Evolutionary conservation across 129 eudicot species (phyloP), one percentile per base, ranked within the genome.

Genomic region (Chrysanthemum makinoi): DNA sequence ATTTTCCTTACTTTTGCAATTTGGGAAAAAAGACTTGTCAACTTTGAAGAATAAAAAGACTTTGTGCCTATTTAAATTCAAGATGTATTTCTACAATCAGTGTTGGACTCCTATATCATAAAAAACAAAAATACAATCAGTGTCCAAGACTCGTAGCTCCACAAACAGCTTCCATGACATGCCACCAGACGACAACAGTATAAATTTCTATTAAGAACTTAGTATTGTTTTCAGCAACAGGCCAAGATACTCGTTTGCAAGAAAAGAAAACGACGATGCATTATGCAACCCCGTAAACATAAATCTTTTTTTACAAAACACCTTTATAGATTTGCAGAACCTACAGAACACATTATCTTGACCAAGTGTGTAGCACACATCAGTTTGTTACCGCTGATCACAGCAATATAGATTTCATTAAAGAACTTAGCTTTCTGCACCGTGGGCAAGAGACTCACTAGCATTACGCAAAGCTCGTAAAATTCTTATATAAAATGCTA

Each of bases 51-150:
- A 56, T 4, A 56, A 5, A 18, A 56, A 19, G 2, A 2, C 1
- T 8, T 16, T 13, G 18, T 10, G 30, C 62, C 73, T 68, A 68
- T 68, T 68, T 52, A 62, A 62, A 68, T 28, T 30, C 62, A 51
- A 26, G 22, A 28, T 7, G 10, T 47, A n/a, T 30, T 52, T 68
- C 50, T 17, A 57, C 51, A 53, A 53, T 10, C 28, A n/a, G 28
- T 51, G 5, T 10, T 6, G n/a, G 17, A 6, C 14, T 20, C 57
- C 50, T 30, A 62, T 62, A 35, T 4, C 48, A 62, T 4, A 30
- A 30, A 2, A 30, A 30, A 30, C 6, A 30, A 30, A 30, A 30
- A 30, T 30, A 30, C 35, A 30, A 30, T 30, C 6, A 3, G 24
- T 5, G 22, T 35, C 48, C 68, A 33, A 35, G 52, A 15, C 53